Conservation (phyloP, 495 filamentous ascomycete genomes). For the Penicillium psychrofluorescens region DNA sequence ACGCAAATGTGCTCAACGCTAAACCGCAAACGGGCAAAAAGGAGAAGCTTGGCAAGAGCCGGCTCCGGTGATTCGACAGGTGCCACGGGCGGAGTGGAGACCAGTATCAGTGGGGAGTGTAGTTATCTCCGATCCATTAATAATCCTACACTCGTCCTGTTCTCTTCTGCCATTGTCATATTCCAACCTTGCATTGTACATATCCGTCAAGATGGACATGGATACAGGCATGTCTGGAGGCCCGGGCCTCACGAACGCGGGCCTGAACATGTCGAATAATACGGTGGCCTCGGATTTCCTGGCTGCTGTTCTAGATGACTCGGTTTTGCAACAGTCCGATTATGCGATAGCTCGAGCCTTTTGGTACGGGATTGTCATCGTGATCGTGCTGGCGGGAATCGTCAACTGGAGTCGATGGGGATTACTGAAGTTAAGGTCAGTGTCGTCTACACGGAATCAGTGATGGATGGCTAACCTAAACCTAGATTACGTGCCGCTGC, state of each 20-base stretch:
- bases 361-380: constrained; percentile 7
- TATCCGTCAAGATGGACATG: constrained; percentile 4
- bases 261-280: constrained; percentile 7
- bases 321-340: not conserved
- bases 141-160: too few relatives aligned
- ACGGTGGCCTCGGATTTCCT: constrained; percentile 5
- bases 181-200: not conserved
- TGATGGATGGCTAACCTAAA: not conserved
- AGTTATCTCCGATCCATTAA: too few relatives aligned
- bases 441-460: not conserved
- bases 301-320: constrained; percentile 2
- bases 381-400: constrained; percentile 2
- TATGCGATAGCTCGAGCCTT: constrained; percentile 4
- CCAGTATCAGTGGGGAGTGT: too few relatives aligned
- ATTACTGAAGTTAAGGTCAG: constrained; percentile 1
- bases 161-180: not conserved
- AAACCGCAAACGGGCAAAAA: not conserved
- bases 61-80: not conserved
- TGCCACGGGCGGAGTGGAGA: not conserved
- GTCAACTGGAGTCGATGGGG: constrained; percentile 1
- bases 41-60: not conserved
- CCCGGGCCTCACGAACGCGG: constrained; percentile 6
- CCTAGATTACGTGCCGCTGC: constrained; percentile 3
- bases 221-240: constrained; percentile 6
- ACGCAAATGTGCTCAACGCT: constrained; percentile 3